Evolutionary conservation across 2,329 filamentous ascomycete genomes (phyloP).

Genomic region (Aspergillus neoniger): DNA sequence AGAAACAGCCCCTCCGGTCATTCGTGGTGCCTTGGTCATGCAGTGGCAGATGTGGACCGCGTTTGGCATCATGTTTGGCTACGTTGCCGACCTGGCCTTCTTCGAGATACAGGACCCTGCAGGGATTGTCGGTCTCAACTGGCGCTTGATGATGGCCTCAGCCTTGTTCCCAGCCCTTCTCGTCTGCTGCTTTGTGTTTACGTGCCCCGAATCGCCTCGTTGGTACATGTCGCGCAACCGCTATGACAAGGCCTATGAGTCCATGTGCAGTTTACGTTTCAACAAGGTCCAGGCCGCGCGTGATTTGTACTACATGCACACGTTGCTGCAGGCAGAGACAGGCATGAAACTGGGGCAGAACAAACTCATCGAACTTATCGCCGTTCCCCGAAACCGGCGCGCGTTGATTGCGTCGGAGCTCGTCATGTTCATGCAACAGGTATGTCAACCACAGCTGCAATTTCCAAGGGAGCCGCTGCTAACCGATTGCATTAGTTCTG

Average conservation of each 20-base stretch:
- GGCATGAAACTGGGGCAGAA: constrained; percentile 54
- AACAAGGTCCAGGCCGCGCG: constrained; percentile 48
- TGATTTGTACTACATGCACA: constrained; percentile 50
- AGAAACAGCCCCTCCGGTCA: constrained; percentile 68
- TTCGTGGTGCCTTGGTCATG: constrained; percentile 78
- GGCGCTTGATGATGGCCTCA: constrained; percentile 70
- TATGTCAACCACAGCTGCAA: constrained; percentile 19
- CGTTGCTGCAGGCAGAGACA: constrained; percentile 62
- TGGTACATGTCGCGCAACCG: constrained; percentile 51
- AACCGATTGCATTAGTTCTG: constrained; percentile 42
- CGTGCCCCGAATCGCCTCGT: constrained; percentile 59
- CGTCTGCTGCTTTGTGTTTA: constrained; percentile 61
- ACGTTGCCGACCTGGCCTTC: constrained; percentile 62
- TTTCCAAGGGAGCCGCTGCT: not conserved
- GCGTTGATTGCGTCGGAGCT: constrained; percentile 62
- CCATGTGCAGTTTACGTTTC: constrained; percentile 47
- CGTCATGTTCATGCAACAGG: constrained; percentile 69
- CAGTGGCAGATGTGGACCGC: constrained; percentile 68
- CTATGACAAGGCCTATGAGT: constrained; percentile 45
- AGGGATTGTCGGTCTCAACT: constrained; percentile 60
- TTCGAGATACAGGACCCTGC: constrained; percentile 56
- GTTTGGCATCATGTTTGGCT: constrained; percentile 58
- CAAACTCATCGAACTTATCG: constrained; percentile 60
- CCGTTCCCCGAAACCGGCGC: constrained; percentile 63
- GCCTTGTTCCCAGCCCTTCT: constrained; percentile 64